Percentiles rank a stretch among this genome's conserved stretches.
Evolutionary conservation across 805 yeast species (phyloP).

Genomic region (Komagataella ulmi): DNA sequence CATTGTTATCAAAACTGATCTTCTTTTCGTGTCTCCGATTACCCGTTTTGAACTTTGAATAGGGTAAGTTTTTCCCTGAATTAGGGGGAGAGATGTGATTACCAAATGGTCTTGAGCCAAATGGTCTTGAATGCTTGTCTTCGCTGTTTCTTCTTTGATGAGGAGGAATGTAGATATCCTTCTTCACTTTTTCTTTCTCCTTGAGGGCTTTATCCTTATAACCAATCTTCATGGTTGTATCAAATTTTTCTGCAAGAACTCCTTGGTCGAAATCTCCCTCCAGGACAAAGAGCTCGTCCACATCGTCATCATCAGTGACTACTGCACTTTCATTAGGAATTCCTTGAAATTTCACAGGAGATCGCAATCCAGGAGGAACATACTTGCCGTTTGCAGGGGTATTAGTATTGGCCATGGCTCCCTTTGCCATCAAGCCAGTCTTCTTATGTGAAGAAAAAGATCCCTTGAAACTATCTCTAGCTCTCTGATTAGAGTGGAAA

Average conservation of each 20-base stretch:
- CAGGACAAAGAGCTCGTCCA: constrained; percentile 23
- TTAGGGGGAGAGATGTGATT: not conserved
- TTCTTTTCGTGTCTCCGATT: not conserved
- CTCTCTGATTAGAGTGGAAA: not conserved
- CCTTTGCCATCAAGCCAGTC: constrained; percentile 7
- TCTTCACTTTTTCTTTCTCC: constrained; percentile 4
- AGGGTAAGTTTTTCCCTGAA: not conserved
- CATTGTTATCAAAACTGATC: not conserved
- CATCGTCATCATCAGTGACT: constrained; percentile 12
- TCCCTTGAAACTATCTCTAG: not conserved
- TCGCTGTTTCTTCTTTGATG: constrained; percentile 30
- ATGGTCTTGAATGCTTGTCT: not conserved
- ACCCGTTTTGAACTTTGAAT: not conserved
- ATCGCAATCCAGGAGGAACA: constrained; percentile 61
- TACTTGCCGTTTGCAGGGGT: constrained; percentile 38
- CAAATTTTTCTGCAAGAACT: constrained; percentile 1
- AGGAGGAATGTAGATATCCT: constrained; percentile 31
- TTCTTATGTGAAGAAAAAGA: constrained; percentile 6
- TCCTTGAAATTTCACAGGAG: constrained; percentile 17
- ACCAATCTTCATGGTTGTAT: constrained; percentile 1
- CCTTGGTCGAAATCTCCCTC: constrained; percentile 18
- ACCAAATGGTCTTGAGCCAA: not conserved
- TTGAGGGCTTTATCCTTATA: constrained; percentile 4
- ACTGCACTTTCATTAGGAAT: constrained; percentile 18
- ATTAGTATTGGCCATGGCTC: constrained; percentile 1